Percentiles rank a stretch among this genome's conserved stretches.
These are phyloP conservation scores for Serendipita sp. DNA, from an alignment of 768 basidiomycete genomes.

Conservation along the genomic window DNA sequence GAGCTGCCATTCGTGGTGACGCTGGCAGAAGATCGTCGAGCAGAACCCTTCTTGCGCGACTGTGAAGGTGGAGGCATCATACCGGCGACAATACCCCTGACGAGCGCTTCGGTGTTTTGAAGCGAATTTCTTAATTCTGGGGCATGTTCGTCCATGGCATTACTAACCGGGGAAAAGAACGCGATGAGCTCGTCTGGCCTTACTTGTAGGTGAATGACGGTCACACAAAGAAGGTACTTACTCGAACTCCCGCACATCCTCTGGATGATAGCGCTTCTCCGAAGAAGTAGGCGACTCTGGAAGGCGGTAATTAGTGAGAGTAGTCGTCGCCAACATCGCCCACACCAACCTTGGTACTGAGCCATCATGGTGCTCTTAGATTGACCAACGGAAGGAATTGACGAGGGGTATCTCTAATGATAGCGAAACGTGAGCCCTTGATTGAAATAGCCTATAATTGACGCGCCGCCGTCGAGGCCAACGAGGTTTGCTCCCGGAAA, in stretches of 20 bases:
- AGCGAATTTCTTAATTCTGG: neutral
- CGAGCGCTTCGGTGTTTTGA: neutral
- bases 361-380: too few species aligned
- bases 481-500: too few species aligned
- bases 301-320: too few species aligned
- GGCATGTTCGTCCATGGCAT: conserved; percentile 5
- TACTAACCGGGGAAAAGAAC: neutral
- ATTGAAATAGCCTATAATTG: too few species aligned
- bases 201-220: neutral
- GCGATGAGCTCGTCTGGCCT: too few species aligned
- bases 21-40: neutral
- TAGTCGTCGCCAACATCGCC: too few species aligned
- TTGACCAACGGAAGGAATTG: too few species aligned
- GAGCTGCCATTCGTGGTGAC: neutral
- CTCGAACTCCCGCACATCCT: neutral
- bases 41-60: neutral
- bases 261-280: neutral
- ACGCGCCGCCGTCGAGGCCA: too few species aligned
- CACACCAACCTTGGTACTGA: too few species aligned
- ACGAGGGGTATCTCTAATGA: too few species aligned
- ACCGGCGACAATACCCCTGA: neutral
- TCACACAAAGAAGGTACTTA: neutral
- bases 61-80: neutral
- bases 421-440: too few species aligned
- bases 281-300: too few species aligned